Base-by-base conservation (phyloP, 441 rosid species). In the Rhodomyrtus psidioides region DNA sequence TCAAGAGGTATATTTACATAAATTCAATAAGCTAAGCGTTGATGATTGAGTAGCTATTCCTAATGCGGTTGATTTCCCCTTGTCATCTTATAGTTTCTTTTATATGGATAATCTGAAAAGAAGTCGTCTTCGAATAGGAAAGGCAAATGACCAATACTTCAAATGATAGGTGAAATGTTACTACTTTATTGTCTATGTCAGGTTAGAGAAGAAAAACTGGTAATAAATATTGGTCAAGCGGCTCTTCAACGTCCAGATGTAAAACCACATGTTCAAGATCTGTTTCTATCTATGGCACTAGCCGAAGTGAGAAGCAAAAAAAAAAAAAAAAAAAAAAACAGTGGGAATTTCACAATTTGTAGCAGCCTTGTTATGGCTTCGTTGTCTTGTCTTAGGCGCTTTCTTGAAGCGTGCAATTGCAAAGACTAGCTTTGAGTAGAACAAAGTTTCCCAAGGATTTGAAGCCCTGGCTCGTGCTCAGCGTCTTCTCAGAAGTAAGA, bases 381-480 rank as follows among this genome's bases (percentile, higher is more conserved):
- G 90, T 89, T 90, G 89, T 87, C 95, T 92, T 89, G 94, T 93
- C 90, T 89, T 93, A 88, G 93, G 91, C 90, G 91, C 93, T 94
- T 91, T 93, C 94, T 92, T 95, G 93, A 93, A 97, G 99, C 96
- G 99, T 93, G 97, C 97, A 62, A 93, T 94, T 86, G 99, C 99
- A 54, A 96, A 95, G 92, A 89, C 83, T 91, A 92, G 93, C 87
- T 94, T 97, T 84, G 98, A 97, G 92, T 95, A 92, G 94, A 94
- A 92, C 91, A 95, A 93, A 90, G 94, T 96, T 75, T 94, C 97
- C 81, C 95, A 88, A 89, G 99, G 99, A 88, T 96, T 97, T 91
- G 99, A 96, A 92, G 99, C 99, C 89, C 98, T 97, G 91, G 98
- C 98, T 83, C 98, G 96, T 62, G 99, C 99, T 85, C 99, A 97